Evolutionary conservation across 768 basidiomycete genomes (phyloP).

Genomic region (Termitomyces sp.): DNA sequence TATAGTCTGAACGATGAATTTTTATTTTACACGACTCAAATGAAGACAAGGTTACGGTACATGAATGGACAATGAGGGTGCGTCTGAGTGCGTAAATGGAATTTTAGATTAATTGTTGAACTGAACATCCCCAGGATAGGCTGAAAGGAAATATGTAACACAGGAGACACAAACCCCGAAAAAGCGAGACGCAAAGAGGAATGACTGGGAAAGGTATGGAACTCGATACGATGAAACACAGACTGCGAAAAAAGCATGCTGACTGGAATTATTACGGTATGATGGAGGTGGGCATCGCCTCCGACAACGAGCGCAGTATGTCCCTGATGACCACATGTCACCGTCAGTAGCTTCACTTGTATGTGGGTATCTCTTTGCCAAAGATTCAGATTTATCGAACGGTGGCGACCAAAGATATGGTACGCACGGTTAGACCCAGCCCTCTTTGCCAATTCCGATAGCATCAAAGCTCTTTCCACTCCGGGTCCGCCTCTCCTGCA

Average conservation of each 20-base stretch:
- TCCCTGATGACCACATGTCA: neutral
- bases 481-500: slow-evolving; percentile 72
- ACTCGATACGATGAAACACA: neutral
- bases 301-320: slow-evolving; percentile 12
- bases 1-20: neutral
- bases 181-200: neutral
- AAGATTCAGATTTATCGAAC: slow-evolving; percentile 42
- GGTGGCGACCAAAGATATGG: slow-evolving; percentile 31
- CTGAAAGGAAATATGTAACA: neutral
- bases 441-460: slow-evolving; percentile 70
- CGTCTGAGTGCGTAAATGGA: neutral
- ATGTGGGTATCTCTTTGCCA: slow-evolving; percentile 18
- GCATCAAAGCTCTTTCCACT: slow-evolving; percentile 85
- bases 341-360: slow-evolving; percentile 19
- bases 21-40: slow-evolving; percentile 2
- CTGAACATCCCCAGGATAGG: slow-evolving; percentile 6
- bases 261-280: slow-evolving; percentile 6
- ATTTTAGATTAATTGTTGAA: slow-evolving; percentile 5
- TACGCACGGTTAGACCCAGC: slow-evolving; percentile 64
- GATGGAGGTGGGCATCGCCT: slow-evolving; percentile 2
- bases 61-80: neutral
- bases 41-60: neutral
- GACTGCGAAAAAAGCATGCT: slow-evolving; percentile 8
- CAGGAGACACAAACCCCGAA: slow-evolving; percentile 7
- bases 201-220: neutral